Evolutionary conservation across 2,329 filamentous ascomycete genomes (phyloP), one percentile per base, ranked within the genome.

Genomic region (Lomentospora prolificans): DNA sequence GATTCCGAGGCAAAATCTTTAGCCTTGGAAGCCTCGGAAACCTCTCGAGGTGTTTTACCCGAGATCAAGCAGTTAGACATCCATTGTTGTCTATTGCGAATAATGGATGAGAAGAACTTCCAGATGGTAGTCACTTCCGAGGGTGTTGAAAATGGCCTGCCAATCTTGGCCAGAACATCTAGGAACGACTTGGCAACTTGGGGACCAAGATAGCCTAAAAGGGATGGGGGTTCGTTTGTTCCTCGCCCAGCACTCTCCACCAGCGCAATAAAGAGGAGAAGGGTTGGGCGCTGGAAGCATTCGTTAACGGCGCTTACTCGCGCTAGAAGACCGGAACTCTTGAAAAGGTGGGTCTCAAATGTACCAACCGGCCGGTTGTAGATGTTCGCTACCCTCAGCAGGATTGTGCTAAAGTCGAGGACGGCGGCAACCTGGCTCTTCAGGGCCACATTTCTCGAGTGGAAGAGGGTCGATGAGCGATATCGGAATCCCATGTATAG

Each of bases 21-120:
- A 61, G 79, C 79, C 50, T 74, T 70, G 64, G 90, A 73, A 4
- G 86, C 81, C 2, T 58, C 53, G 7, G 50, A 48, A 33, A 57
- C 50, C 62, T 94, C 84, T 59, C 88, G 83, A 3, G 92, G 90
- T 0, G 90, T 90, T 64, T 85, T 86, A 22, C 91, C 94, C 5
- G 90, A 96, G 39, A 97, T 81, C 7, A 99, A 77, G 65, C 91
- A 95, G 59, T 96, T 89, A 0, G 92, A 89, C 74, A 99, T 89
- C 89, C 92, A 97, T 65, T 96, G 91, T 67, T 99, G 94, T 60
- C 90, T 85, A 66, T 90, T 91, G 61, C 87, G 87, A 58, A 99
- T 81, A 50, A 97, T 86, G 3, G 86, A 85, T 2, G 91, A 88
- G 55, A 97, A 83, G 64, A 99, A 85, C 57, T 81, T 82, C 94